A percentile compares a stretch with the other conserved stretches of the same genome.
phyloP scores from a whole-genome alignment of 2,329 filamentous ascomycete genomes.

The Aureobasidium sp. region DNA sequence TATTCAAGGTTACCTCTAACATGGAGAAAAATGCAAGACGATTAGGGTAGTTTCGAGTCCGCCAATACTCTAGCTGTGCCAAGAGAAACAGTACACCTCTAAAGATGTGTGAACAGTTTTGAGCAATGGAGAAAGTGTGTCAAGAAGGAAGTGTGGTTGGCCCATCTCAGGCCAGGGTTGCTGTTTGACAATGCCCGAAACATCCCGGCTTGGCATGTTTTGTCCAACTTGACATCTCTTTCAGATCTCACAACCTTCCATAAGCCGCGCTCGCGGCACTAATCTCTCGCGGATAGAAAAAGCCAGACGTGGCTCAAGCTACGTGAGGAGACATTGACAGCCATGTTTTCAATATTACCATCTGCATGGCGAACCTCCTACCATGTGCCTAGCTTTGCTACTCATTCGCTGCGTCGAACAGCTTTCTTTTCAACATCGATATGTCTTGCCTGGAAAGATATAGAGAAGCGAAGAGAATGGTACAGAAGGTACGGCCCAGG shows the following conservation, averaged over 20 bases:
- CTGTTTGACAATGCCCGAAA: not conserved
- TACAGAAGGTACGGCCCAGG: not conserved
- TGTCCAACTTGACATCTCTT: not conserved
- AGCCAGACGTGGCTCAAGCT: not conserved
- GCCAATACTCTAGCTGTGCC: no score
- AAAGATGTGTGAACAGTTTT: not conserved
- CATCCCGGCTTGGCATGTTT: not conserved
- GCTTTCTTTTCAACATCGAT: not conserved
- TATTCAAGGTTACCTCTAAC: no score
- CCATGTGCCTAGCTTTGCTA: not conserved
- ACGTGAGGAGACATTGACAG: not conserved
- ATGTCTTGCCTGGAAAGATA: not conserved
- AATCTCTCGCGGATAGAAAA: not conserved
- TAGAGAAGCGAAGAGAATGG: not conserved
- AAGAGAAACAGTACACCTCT: not conserved
- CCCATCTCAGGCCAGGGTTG: not conserved
- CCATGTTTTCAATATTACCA: not conserved
- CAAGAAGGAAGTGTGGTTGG: not conserved
- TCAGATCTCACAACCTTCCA: not conserved
- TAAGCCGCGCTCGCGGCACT: not conserved
- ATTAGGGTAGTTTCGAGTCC: no score
- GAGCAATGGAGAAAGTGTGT: not conserved
- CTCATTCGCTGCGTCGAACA: not conserved
- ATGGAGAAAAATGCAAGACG: no score
- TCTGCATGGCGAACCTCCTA: not conserved